Evolutionary conservation across 179 eudicot genomes (phyloP), one percentile per base, ranked within the genome.

Genomic region (Drosera spatulata): DNA sequence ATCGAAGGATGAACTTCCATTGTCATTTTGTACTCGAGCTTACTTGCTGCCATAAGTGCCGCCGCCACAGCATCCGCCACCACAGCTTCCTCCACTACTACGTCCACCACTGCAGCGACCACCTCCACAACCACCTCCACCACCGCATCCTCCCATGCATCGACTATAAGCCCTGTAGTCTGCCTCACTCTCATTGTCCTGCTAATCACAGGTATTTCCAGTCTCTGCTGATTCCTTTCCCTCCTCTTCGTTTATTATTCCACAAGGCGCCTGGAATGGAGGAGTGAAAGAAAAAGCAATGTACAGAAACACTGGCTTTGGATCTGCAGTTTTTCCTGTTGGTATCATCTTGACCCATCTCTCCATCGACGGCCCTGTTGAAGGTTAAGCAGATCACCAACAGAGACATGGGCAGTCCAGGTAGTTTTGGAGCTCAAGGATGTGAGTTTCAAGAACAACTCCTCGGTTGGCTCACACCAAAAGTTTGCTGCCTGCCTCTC

Each of bases 331-430:
- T 40, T 69, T 63, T 13, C 78, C 13, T 46, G 60, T 65, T 7
- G 88, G 83, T 50, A 61, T 63, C 71, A 85, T 53, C 53, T 83
- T 85, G 41, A 85, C 40, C 88, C 88, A 79, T 65, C 71, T 72
- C 50, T 83, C 83, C 39, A 77, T 39, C 0, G 74, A 77, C 62
- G 83, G 81, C 61, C 48, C 43, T 74, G 65, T 33, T 49, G 56
- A n/a, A 75, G 67, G 59, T 52, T 41, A 38, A 73, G 53, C 49
- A 69, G 48, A 40, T 79, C 80, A 46, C 72, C 74, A 12, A 85
- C 61, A 43, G 83, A 75, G 37, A 85, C 57, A 54, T 62, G 58
- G 56, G 68, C n/a, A 38, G 82, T 76, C n/a, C 86, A 82, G 39
- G 79, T 38, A 57, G 64, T 56, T 73, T 60, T 69, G 53, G 58